Evolutionary conservation across 169 alveolate species (phyloP).

Genomic region (Eimeria sp.): DNA sequence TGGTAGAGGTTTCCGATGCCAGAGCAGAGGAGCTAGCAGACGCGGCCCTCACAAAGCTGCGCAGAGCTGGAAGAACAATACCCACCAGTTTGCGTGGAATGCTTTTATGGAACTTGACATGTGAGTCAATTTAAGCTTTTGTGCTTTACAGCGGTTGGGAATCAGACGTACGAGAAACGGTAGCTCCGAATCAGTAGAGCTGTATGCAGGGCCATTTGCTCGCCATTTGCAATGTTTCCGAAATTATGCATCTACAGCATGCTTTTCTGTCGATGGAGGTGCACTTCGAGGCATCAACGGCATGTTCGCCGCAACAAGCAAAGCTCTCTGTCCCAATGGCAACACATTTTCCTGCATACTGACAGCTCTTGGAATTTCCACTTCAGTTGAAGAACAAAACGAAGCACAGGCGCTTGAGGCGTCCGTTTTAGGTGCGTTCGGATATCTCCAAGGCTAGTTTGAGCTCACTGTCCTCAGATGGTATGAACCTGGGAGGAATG

Average conservation of each 20-base stretch:
- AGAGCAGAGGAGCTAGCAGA: slow-evolving; percentile 22
- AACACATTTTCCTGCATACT: slow-evolving; percentile 7
- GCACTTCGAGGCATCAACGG: slow-evolving; percentile 50
- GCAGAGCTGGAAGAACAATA: slow-evolving; percentile 19
- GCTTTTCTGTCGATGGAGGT: slow-evolving; percentile 6
- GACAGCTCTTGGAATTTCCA: slow-evolving; percentile 25
- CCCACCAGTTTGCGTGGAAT: neutral
- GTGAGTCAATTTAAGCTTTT: neutral
- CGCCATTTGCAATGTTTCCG: neutral
- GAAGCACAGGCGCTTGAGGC: slow-evolving; percentile 23
- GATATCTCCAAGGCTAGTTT: neutral
- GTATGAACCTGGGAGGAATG: neutral
- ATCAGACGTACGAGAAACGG: neutral
- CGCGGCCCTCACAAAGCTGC: neutral
- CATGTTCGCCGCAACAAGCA: slow-evolving; percentile 38
- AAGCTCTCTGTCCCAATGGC: slow-evolving; percentile 1
- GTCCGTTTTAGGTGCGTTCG: neutral
- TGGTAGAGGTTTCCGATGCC: slow-evolving; percentile 3
- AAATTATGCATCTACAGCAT: slow-evolving; percentile 27
- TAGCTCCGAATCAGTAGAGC: neutral
- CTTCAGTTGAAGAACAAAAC: neutral
- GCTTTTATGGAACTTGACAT: slow-evolving; percentile 40
- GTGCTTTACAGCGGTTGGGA: neutral
- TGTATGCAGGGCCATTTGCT: neutral
- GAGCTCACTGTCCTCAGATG: neutral